A percentile compares a stretch with the other conserved stretches of the same genome.
Evolutionary conservation across 176 grass and related monocot species (phyloP).

Genomic region (Avena sativa): DNA sequence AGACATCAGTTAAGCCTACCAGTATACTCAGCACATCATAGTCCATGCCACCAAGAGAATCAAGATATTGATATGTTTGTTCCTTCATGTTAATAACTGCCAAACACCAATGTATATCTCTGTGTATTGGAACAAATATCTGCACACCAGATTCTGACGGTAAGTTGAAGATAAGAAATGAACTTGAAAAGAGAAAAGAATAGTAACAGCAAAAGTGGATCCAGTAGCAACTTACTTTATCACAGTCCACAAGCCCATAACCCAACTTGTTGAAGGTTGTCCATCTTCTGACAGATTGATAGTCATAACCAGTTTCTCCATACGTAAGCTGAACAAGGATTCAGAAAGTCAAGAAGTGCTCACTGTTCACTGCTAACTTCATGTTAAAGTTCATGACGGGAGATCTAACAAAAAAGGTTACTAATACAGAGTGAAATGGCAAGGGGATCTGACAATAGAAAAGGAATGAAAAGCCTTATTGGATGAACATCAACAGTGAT

Average conservation of each 20-base stretch:
- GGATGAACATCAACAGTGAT: not conserved
- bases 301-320: slow-evolving; percentile 69
- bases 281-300: slow-evolving; percentile 90
- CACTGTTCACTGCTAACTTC: not conserved
- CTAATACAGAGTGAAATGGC: not conserved
- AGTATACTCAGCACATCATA: slow-evolving; percentile 53
- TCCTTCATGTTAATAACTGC: slow-evolving; percentile 80
- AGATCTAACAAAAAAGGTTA: slow-evolving; percentile 23
- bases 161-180: slow-evolving; percentile 47
- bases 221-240: slow-evolving; percentile 56
- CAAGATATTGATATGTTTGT: slow-evolving; percentile 78
- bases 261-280: slow-evolving; percentile 76
- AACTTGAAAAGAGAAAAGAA: not conserved
- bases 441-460: not conserved
- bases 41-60: slow-evolving; percentile 72
- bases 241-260: slow-evolving; percentile 74
- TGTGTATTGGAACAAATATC: slow-evolving; percentile 94
- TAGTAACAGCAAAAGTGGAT: slow-evolving; percentile 22
- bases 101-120: slow-evolving; percentile 80
- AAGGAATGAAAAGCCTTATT: not conserved
- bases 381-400: slow-evolving; percentile 16
- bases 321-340: slow-evolving; percentile 59
- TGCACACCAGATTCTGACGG: slow-evolving; percentile 54
- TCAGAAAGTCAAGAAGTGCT: slow-evolving; percentile 15
- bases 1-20: slow-evolving; percentile 53